Conservation (phyloP, 495 filamentous ascomycete species). For the Lasiosphaeria miniovina region DNA sequence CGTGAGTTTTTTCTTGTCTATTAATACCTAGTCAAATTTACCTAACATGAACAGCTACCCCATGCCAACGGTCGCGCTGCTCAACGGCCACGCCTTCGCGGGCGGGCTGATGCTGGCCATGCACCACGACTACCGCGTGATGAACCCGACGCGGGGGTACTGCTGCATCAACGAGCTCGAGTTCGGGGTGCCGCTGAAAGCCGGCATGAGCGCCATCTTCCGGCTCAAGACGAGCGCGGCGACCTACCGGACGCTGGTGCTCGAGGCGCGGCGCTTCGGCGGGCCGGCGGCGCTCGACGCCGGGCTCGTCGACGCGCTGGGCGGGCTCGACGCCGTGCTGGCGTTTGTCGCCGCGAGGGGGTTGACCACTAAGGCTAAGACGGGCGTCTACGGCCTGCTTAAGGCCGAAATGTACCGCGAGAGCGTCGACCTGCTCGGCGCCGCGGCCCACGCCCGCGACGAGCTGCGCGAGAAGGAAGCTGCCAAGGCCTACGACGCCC, state of each 20-base stretch:
- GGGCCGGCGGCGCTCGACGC: slow-evolving; percentile 57
- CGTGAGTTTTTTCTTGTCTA: slow-evolving; percentile 29
- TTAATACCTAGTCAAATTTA: neutral
- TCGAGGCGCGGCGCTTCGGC: slow-evolving; percentile 65
- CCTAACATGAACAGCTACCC: slow-evolving; percentile 51
- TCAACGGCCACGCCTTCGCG: slow-evolving; percentile 82
- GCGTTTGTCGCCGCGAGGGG: slow-evolving; percentile 53
- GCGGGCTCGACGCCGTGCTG: slow-evolving; percentile 59
- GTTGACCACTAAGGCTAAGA: slow-evolving; percentile 56
- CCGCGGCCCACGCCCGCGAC: slow-evolving; percentile 37
- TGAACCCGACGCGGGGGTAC: slow-evolving; percentile 65
- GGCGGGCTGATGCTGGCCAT: slow-evolving; percentile 77
- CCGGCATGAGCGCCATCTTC: slow-evolving; percentile 73
- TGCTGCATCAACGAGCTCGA: slow-evolving; percentile 77
- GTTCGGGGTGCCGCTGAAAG: slow-evolving; percentile 66
- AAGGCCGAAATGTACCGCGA: slow-evolving; percentile 73
- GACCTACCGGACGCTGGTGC: slow-evolving; percentile 59
- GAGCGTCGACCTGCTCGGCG: slow-evolving; percentile 51
- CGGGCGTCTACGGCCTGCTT: slow-evolving; percentile 62
- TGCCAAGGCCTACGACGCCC: slow-evolving; percentile 30
- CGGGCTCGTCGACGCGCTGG: slow-evolving; percentile 66
- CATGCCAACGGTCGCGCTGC: slow-evolving; percentile 75
- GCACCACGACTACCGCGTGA: slow-evolving; percentile 79
- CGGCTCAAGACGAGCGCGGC: slow-evolving; percentile 58
- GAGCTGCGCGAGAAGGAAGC: slow-evolving; percentile 43